Base-by-base conservation (phyloP, 2,329 filamentous ascomycete genomes). In the Cladosporium oxysporum region DNA sequence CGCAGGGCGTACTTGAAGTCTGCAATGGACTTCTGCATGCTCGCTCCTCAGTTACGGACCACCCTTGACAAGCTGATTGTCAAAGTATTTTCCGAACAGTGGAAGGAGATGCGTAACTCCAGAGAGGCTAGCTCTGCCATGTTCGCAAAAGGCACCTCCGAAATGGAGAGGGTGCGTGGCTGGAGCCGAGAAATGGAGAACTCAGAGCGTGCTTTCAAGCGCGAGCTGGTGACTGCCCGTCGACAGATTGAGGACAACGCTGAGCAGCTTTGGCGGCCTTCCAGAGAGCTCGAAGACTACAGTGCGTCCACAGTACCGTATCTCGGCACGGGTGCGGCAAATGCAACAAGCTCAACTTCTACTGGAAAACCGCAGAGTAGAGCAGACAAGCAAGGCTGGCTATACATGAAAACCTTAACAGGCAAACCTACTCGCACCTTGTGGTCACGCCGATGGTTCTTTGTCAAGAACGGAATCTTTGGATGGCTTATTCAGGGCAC, bases 171-270 rank as follows among this genome's bases (percentile, higher is more conserved):
- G 23, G 89, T 99, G 64, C 88, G 90, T 67, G 93, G 93, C 35
- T 99, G 95, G 95, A 90, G 91, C 66, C 91, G 90, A 74, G 93
- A 97, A 77, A 94, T 99, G 91, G 94, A 97, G 78, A 85, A 88
- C 59, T 90, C 90, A n/a, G 95, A 98, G 78, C 85, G 87, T 50
- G 83, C 89, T 4, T 97, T 98, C 78, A 90, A 89, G 75, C 84
- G 90, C 35, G 94, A 98, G 80, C 83, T 98, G 31, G 85, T 93
- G 66, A 80, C 88, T 37, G 91, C 93, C 2, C 85, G 94, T 66
- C 89, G 90, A 72, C 90, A 95, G 70, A 89, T 99, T 58, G 92
- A 93, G 71, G 92, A 94, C 69, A 85, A 82, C 65, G 90, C 93
- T 0, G 86, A 95, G 71, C 79, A 85, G 16, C 82, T 84, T 28